phyloP scores from a whole-genome alignment of 2,329 filamentous ascomycete genomes.

The Sordariomycetes sp. region DNA sequence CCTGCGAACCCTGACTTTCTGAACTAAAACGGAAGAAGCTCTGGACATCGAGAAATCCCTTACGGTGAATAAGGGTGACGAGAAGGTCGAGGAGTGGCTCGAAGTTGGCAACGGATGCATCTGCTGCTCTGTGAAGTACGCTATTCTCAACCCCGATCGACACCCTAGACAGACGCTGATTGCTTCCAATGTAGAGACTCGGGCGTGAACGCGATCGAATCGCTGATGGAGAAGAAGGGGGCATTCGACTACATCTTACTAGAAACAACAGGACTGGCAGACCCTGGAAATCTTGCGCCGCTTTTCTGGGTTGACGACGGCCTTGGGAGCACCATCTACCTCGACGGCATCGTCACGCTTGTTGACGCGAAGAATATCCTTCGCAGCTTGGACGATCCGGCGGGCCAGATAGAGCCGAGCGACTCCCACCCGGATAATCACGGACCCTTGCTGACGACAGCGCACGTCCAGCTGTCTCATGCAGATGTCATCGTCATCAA shows the following conservation, averaged over 20 bases:
- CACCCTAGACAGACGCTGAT: not conserved
- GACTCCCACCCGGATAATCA: slow-evolving; percentile 38
- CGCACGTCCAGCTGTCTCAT: slow-evolving; percentile 93
- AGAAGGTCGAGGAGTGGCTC: slow-evolving; percentile 87
- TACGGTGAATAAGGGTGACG: slow-evolving; percentile 74
- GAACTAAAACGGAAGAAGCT: slow-evolving; percentile 36
- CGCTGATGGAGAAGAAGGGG: slow-evolving; percentile 86
- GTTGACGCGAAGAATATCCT: slow-evolving; percentile 93
- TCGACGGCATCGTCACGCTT: slow-evolving; percentile 92
- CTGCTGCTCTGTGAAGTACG: slow-evolving; percentile 90
- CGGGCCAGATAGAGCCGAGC: slow-evolving; percentile 40
- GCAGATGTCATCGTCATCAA: slow-evolving; percentile 93
- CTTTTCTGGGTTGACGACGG: slow-evolving; percentile 98
- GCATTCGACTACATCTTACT: slow-evolving; percentile 96
- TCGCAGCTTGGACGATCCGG: slow-evolving; percentile 65
- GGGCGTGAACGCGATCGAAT: slow-evolving; percentile 90
- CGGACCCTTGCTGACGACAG: slow-evolving; percentile 73
- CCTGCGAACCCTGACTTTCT: slow-evolving; percentile 6
- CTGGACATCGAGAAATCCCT: slow-evolving; percentile 93
- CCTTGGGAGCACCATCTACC: slow-evolving; percentile 86
- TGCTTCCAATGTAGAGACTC: slow-evolving; percentile 51
- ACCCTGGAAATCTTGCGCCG: slow-evolving; percentile 90
- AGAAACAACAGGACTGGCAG: slow-evolving; percentile 89
- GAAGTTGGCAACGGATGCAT: slow-evolving; percentile 95
- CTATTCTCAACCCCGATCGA: not conserved